A percentile compares a stretch with the other conserved stretches of the same genome.
Conservation (phyloP, 2,329 filamentous ascomycete species). For the Fusarium sp. region DNA sequence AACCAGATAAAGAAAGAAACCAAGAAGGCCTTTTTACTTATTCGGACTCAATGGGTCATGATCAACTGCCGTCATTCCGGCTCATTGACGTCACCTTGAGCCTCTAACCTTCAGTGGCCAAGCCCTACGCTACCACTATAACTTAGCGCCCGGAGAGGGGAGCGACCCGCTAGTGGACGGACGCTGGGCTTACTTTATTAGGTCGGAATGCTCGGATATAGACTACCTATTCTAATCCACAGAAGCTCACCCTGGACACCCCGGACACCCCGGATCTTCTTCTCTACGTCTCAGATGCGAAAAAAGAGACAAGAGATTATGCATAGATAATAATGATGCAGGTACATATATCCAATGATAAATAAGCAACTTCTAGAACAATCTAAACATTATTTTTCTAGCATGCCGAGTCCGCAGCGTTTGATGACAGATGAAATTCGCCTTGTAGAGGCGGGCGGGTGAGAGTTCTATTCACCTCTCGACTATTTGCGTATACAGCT, state of each 20-base stretch:
- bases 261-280: neutral
- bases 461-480: constrained; percentile 21
- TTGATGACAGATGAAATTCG: constrained; percentile 14
- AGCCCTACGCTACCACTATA: constrained; percentile 21
- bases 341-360: neutral
- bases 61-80: constrained; percentile 37
- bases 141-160: constrained; percentile 11
- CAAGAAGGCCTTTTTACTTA: constrained; percentile 8
- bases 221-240: neutral
- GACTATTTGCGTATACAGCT: neutral
- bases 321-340: neutral
- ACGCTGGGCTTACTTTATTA: neutral
- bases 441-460: neutral
- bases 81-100: constrained; percentile 36
- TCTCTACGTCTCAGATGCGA: neutral
- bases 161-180: neutral
- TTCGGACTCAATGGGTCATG: constrained; percentile 22
- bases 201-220: constrained; percentile 23
- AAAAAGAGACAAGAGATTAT: neutral
- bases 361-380: constrained; percentile 24
- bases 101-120: neutral
- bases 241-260: neutral
- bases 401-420: neutral
- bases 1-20: constrained; percentile 15
- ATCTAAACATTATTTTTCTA: neutral